Base-by-base conservation (phyloP, 1,284 basidiomycete genomes). In the Cronartium quercuum region DNA sequence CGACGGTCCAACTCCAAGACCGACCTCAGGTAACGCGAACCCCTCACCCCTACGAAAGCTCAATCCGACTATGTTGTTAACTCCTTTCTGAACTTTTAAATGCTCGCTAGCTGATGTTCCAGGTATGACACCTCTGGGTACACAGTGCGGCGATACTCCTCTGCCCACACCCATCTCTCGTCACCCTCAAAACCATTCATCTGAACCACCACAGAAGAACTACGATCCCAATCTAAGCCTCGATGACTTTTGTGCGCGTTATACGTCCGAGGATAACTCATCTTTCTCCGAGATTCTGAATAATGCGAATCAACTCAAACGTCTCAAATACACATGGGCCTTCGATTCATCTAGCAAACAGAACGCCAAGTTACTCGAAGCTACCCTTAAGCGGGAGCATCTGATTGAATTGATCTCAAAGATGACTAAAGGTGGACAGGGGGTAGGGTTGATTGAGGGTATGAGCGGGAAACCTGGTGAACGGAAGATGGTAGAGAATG, bases 221-320 rank as follows among this genome's bases (percentile, higher is more conserved):
- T 64, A 87, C 77, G 86, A 91, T 77, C 83, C 83, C 1, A 80
- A 84, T 66, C 82, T 94, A 78, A 87, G 85, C 60, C 85, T 96
- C 21, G 92, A 96, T 81, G 84, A 85, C 15, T 97, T 96, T 81
- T 94, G 96, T 81, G 87, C 91, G 3, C 86, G 86, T 61, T 95
- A 92, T 81, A 97, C 94, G 0, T 94, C 92, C 0, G 92, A 96
- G 81, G 94, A 97, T 82, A 97, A 97, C 81, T 89, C 93, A 3
- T 94, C 91, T 75, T 97, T 97, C 81, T 91, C 91, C 12, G 86
- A 91, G 77, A 93, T 96, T 76, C 83, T 97, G 69, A 88, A 93
- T 70, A 88, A 90, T 76, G 93, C 96, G 84, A 97, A 97, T 81
- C 83, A 84, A 80, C 84, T 85, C 79, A 86, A 92, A 76, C 88